Percentiles rank a stretch among this genome's conserved stretches.
These are phyloP conservation scores for Cyberlindnera meyerae DNA, from an alignment of 805 yeast genomes.

Conservation along the genomic window DNA sequence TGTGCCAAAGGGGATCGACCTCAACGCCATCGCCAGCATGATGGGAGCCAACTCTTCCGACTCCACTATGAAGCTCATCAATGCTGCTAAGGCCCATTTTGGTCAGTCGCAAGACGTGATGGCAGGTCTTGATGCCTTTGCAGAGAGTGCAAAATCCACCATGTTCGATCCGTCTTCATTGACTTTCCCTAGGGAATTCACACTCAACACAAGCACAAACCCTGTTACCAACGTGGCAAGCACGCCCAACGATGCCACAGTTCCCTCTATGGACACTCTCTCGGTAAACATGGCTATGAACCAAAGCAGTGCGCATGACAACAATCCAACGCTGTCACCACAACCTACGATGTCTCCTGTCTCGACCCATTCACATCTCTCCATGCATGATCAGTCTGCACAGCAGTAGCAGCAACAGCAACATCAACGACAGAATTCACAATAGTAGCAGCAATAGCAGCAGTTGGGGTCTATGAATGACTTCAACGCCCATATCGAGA, in stretches of 20 bases:
- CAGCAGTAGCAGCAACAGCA: constrained; percentile 1
- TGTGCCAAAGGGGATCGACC: constrained; percentile 5
- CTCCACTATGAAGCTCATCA: constrained; percentile 4
- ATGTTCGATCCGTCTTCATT: too few species aligned
- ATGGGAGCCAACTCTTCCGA: background rate
- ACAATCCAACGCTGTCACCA: constrained; percentile 25
- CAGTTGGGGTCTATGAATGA: too few species aligned
- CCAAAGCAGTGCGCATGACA: constrained; percentile 13
- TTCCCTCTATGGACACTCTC: constrained; percentile 1
- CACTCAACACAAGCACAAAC: too few species aligned
- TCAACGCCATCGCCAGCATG: too few species aligned
- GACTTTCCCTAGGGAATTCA: too few species aligned
- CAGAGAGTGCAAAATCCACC: too few species aligned
- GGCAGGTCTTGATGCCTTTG: too few species aligned
- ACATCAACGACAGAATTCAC: constrained; percentile 9
- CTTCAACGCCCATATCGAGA: too few species aligned
- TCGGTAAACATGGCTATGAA: constrained; percentile 17
- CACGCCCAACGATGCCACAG: too few species aligned
- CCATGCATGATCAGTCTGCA: constrained; percentile 10
- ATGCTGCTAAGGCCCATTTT: constrained; percentile 10
- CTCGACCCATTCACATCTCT: constrained; percentile 17
- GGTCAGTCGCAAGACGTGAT: constrained; percentile 1
- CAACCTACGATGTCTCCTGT: constrained; percentile 25
- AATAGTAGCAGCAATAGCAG: constrained; percentile 4
- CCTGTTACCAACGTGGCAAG: too few species aligned